Conservation (phyloP, 2,329 filamentous ascomycete species). For the Nemania sp. region DNA sequence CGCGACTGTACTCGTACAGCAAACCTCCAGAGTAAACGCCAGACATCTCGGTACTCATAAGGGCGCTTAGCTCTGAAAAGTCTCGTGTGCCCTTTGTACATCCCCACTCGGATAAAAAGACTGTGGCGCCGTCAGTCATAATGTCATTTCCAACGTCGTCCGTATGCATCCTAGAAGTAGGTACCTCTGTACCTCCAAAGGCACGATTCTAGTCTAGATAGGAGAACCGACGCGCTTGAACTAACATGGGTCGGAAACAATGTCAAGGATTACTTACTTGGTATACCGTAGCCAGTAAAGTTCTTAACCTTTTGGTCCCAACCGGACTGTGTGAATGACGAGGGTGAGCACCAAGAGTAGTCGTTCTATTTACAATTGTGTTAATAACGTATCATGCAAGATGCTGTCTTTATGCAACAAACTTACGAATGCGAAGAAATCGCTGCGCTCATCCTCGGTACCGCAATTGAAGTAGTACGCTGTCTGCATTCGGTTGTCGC, state of each 20-base stretch:
- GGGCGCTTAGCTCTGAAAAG: slow-evolving; percentile 81
- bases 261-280: slow-evolving; percentile 55
- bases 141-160: background rate
- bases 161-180: background rate
- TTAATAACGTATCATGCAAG: slow-evolving; percentile 36
- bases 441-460: slow-evolving; percentile 81
- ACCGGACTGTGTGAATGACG: slow-evolving; percentile 75
- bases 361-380: slow-evolving; percentile 68
- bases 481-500: slow-evolving; percentile 86
- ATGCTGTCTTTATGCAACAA: background rate
- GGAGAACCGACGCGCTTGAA: background rate
- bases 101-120: slow-evolving; percentile 96
- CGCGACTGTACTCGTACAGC: slow-evolving; percentile 92
- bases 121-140: slow-evolving; percentile 16
- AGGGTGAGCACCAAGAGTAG: slow-evolving; percentile 84
- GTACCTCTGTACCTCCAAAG: background rate
- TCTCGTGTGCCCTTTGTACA: slow-evolving; percentile 85
- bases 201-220: background rate
- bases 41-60: slow-evolving; percentile 88
- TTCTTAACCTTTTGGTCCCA: slow-evolving; percentile 92
- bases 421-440: slow-evolving; percentile 82
- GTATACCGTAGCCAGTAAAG: slow-evolving; percentile 86
- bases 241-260: background rate
- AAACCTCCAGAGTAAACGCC: slow-evolving; percentile 93
- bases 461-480: slow-evolving; percentile 96